phyloP scores from a whole-genome alignment of 257 asterid species.

The Nicotiana sylvestris region DNA sequence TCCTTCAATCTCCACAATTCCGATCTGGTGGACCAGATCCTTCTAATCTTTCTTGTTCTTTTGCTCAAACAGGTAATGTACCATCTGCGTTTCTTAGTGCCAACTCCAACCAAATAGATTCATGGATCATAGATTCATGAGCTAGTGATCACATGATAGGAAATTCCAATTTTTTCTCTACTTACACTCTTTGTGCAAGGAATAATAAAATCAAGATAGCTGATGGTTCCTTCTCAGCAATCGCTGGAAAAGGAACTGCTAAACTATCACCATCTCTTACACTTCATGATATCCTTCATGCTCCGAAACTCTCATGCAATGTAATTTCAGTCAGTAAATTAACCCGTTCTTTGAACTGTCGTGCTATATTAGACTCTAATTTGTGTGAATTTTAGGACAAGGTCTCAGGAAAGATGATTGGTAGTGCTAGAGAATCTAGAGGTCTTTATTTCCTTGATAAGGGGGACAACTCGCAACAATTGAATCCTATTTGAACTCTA shows the following conservation, averaged over 20 bases:
- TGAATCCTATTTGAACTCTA: background rate
- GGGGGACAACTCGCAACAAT: too few species aligned
- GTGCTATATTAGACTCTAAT: background rate
- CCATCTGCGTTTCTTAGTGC: background rate
- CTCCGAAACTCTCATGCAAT: background rate
- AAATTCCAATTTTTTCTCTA: too few species aligned
- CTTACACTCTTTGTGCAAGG: background rate
- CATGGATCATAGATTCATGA: background rate
- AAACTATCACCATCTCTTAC: background rate
- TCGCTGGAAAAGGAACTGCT: background rate
- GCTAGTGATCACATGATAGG: too few species aligned
- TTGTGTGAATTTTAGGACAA: background rate
- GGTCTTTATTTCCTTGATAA: background rate
- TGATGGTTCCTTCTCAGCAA: background rate
- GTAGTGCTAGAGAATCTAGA: background rate
- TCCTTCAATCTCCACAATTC: background rate
- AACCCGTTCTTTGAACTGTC: background rate
- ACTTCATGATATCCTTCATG: background rate
- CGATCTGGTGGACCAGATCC: too few species aligned
- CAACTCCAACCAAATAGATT: background rate
- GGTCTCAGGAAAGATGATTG: conserved; percentile 5
- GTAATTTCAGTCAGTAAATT: conserved; percentile 5
- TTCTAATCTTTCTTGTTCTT: too few species aligned
- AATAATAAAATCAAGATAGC: background rate
- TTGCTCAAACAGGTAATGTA: background rate